Evolutionary conservation across 257 asterid species (phyloP), one percentile per base, ranked within the genome.

Genomic region (Oldenlandia corymbosa): DNA sequence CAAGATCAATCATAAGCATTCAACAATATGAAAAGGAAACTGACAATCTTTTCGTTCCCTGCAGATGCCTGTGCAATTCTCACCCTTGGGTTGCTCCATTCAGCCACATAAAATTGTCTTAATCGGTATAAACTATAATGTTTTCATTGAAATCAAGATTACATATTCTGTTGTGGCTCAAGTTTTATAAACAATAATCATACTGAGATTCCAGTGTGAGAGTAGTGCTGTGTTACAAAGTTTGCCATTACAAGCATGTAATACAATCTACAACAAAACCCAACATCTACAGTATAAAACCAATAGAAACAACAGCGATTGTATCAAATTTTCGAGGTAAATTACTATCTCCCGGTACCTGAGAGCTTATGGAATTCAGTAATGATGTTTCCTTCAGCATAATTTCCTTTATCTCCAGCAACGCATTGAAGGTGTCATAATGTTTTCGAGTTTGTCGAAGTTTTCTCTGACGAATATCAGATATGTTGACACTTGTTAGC

Each of bases 371-470:
- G 74, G 97, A 90, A 81, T 84, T 84, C 78, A 87, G 65, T 76
- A 90, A 76, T 36, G 97, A 87, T 68, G 79, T 88, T 77, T 90
- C 97, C 76, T 90, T 90, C 45, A 84, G 79, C 96, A 85, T 88
- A 75, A 88, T 59, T 65, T 88, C 96, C 71, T 84, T 87, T 41
- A 84, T 79, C 88, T 85, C 96, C 85, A 84, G 73, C 51, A 87
- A 73, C 51, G 96, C 86, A 72, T 90, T 87, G 73, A 74, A 87
- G n/a, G 95, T 87, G 61, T 84, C 97, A 74, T 87, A 87, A 71
- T 73, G 75, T 73, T 78, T 84, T 46, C 80, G 84, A 36, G 93
- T 87, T 78, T 82, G 92, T 24, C 68, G 67, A 70, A 71, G 93
- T 80, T 79, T 85, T 72, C 78, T 83, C 97, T 90, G 76, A 68